phyloP scores from a whole-genome alignment of 2,329 filamentous ascomycete genomes.

The Neonectria punicea region DNA sequence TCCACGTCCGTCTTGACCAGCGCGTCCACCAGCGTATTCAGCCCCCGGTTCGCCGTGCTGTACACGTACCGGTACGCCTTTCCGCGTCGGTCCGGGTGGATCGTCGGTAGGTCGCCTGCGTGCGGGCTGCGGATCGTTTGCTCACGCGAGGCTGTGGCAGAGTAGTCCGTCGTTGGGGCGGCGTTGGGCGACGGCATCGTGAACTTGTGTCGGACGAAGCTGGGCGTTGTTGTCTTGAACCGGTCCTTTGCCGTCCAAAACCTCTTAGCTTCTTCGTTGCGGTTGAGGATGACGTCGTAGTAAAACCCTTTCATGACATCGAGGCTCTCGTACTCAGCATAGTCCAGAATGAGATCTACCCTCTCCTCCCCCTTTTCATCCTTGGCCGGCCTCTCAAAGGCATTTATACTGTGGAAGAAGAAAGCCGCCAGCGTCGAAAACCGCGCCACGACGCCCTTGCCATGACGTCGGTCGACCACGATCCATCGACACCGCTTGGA shows the following conservation, averaged over 20 bases:
- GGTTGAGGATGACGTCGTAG: constrained; percentile 72
- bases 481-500: constrained; percentile 73
- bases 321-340: constrained; percentile 70
- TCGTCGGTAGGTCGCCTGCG: constrained; percentile 71
- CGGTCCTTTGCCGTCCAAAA: constrained; percentile 56
- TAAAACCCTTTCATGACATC: constrained; percentile 76
- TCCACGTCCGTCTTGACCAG: constrained; percentile 73
- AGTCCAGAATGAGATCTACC: constrained; percentile 71
- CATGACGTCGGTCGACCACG: constrained; percentile 73
- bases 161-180: constrained; percentile 21
- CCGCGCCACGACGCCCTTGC: constrained; percentile 72
- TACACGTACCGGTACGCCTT: constrained; percentile 70
- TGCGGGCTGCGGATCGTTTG: constrained; percentile 63
- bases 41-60: constrained; percentile 64
- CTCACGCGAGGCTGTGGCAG: constrained; percentile 46
- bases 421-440: constrained; percentile 77
- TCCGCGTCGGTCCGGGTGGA: constrained; percentile 67
- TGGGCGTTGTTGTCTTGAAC: constrained; percentile 49
- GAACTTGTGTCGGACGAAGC: constrained; percentile 58
- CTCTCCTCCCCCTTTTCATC: constrained; percentile 46
- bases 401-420: constrained; percentile 83
- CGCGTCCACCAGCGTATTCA: constrained; percentile 69
- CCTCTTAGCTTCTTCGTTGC: constrained; percentile 55
- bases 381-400: constrained; percentile 70
- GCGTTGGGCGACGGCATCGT: constrained; percentile 42